Evolutionary conservation across 805 yeast species (phyloP).

Genomic region (Hyphopichia homilentoma): DNA sequence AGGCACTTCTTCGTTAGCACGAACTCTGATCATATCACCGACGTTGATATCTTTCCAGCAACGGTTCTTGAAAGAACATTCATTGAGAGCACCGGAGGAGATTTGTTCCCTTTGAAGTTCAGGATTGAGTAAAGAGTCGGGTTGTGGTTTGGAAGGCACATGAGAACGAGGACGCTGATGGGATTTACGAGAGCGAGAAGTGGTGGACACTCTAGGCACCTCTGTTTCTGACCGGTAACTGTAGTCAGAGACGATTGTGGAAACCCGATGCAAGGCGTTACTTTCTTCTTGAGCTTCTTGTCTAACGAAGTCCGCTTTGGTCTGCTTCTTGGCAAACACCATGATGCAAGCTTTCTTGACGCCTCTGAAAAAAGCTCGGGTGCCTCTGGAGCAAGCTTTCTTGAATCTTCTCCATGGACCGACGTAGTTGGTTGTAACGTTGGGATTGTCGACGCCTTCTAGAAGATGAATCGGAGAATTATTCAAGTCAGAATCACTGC

Average conservation of each 20-base stretch:
- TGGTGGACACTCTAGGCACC: conserved; percentile 1
- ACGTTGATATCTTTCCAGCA: conserved; percentile 70
- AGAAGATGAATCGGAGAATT: conserved; percentile 60
- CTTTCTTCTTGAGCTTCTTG: conserved; percentile 21
- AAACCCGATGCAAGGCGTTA: conserved; percentile 29
- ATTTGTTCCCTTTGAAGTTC: conserved; percentile 3
- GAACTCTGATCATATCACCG: conserved; percentile 69
- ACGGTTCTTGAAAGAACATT: conserved; percentile 38
- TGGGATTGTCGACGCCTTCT: conserved; percentile 51
- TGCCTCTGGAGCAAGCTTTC: conserved; percentile 45
- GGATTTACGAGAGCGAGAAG: conserved; percentile 5
- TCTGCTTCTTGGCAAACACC: conserved; percentile 21
- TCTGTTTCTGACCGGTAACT: conserved; percentile 9
- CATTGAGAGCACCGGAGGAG: conserved; percentile 6
- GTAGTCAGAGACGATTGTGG: conserved; percentile 35
- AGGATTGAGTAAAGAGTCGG: conserved; percentile 22
- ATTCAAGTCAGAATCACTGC: conserved; percentile 65
- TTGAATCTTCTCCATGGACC: conserved; percentile 68
- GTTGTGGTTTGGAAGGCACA: conserved; percentile 8
- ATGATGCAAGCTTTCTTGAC: conserved; percentile 18
- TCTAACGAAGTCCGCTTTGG: conserved; percentile 23
- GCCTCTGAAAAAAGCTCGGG: conserved; percentile 11
- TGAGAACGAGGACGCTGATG: conserved; percentile 4
- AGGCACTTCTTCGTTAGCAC: conserved; percentile 75
- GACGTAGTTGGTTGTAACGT: conserved; percentile 52